These are phyloP conservation scores for Nephelium lappaceum DNA, from an alignment of 345 rosid species.

Conservation along the genomic window DNA sequence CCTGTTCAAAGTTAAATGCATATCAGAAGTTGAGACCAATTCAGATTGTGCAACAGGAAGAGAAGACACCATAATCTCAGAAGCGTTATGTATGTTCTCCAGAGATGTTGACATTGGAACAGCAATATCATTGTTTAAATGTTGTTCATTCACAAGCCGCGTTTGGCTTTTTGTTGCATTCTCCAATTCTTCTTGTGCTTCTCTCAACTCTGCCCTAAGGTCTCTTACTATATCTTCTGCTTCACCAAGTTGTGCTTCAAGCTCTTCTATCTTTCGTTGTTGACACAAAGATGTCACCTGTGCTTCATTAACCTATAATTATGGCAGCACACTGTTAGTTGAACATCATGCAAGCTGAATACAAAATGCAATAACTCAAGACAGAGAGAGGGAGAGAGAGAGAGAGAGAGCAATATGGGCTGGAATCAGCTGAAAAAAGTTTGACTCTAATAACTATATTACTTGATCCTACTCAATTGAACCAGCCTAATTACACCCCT, in stretches of 20 bases:
- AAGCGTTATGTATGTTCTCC: slow-evolving; percentile 32
- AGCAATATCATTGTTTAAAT: slow-evolving; percentile 23
- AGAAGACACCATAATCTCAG: slow-evolving; percentile 36
- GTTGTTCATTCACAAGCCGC: slow-evolving; percentile 27
- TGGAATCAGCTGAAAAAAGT: slow-evolving; percentile 8
- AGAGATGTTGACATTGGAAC: slow-evolving; percentile 23
- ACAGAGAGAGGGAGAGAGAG: neutral
- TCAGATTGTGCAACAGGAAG: slow-evolving; percentile 35
- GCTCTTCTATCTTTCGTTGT: slow-evolving; percentile 71
- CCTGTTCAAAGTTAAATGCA: slow-evolving; percentile 32
- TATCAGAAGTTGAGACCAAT: slow-evolving; percentile 30
- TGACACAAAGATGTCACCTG: slow-evolving; percentile 51
- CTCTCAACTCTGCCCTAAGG: slow-evolving; percentile 72
- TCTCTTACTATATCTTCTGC: slow-evolving; percentile 86
- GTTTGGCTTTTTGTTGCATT: slow-evolving; percentile 32
- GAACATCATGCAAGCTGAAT: neutral
- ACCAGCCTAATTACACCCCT: neutral
- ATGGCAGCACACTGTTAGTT: slow-evolving; percentile 2
- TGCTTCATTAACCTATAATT: slow-evolving; percentile 70
- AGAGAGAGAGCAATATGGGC: neutral
- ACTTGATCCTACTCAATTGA: slow-evolving; percentile 8
- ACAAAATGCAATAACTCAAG: neutral
- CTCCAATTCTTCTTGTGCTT: slow-evolving; percentile 63
- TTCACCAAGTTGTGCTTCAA: slow-evolving; percentile 89
- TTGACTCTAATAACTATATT: neutral